Base-by-base conservation (phyloP, 2,329 filamentous ascomycete species). In the Colletotrichum euphorbiae region DNA sequence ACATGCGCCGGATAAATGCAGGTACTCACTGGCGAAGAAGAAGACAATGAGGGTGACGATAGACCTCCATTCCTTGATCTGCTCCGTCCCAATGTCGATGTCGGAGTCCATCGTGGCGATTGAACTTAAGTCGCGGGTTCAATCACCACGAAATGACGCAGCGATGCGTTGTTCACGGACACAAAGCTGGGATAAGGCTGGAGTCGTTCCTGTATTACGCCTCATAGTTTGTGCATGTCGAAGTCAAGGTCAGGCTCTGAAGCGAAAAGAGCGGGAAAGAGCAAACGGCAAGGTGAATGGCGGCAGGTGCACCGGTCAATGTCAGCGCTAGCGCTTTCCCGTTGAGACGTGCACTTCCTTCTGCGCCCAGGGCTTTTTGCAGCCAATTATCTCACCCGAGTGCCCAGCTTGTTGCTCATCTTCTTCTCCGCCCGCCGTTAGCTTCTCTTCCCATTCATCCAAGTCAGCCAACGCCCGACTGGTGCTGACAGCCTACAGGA, bases 1-100 rank as follows among this genome's bases (percentile, higher is more conserved):
- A 69, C 68, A 21, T 8, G n/a, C 28, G 19, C 5, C 55, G 31
- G 38, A 43, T 19, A 19, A 8, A 21, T n/a, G 33, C 51, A 54
- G n/a, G n/a, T 19, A 87, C 89, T 83, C 80, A 92, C 90, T 93
- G 4, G 90, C 90, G 45, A 91, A 48, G 38, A 92, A 80, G 73
- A 93, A 93, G 50, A 90, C 85, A 60, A 93, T 79, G 38, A 93
- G 82, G 0, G 90, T 92, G 64, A 93, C 78, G 56, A 93, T 92
- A 15, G 90, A 92, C 56, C 86, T 83, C 90, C 90, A 93, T 65
- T 86, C 77, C 62, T 77, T 84, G 73, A 93, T 92, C 71, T 84
- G 78, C 54, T 76, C 76, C 28, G 87, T 89, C 70, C 88, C 80
- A 11, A 85, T 55, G 17, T 55, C 58, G 24, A 69, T 65, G 75